Evolutionary conservation across 139 green algal genomes (phyloP).

Genomic region (Coelastrella sp.): DNA sequence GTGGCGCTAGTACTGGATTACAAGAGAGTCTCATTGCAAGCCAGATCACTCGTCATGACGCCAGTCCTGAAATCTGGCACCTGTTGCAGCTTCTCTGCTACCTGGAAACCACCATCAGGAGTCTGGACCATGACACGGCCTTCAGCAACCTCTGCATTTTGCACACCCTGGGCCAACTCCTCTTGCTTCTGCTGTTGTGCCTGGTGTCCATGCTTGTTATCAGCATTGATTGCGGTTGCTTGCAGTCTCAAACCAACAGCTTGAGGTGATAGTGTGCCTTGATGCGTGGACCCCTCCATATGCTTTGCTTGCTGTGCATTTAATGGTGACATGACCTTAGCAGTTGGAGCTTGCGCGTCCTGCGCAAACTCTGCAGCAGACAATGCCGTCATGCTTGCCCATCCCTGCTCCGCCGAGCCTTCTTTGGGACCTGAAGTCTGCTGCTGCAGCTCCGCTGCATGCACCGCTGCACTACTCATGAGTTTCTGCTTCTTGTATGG

Average conservation of each 20-base stretch:
- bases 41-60: not conserved
- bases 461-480: not conserved
- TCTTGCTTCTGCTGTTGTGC: not conserved
- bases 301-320: not conserved
- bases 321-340: not conserved
- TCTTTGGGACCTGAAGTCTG: not conserved
- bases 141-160: not conserved
- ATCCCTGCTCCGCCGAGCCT: not conserved
- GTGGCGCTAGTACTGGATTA: not conserved
- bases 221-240: not conserved
- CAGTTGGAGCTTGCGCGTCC: not conserved
- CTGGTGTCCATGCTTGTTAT: not conserved
- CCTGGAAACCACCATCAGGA: not conserved
- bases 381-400: conserved; percentile 14
- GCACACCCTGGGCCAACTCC: not conserved
- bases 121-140: not conserved
- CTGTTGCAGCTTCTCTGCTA: not conserved
- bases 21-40: not conserved
- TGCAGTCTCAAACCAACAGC: not conserved
- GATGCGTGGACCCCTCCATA: not conserved
- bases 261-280: not conserved
- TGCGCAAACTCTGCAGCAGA: conserved; percentile 15
- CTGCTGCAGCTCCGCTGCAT: not conserved
- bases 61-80: not conserved
- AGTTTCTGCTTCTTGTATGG: not conserved